phyloP scores from a whole-genome alignment of 208 protist genomes.

The Trypanosoma brucei region DNA sequence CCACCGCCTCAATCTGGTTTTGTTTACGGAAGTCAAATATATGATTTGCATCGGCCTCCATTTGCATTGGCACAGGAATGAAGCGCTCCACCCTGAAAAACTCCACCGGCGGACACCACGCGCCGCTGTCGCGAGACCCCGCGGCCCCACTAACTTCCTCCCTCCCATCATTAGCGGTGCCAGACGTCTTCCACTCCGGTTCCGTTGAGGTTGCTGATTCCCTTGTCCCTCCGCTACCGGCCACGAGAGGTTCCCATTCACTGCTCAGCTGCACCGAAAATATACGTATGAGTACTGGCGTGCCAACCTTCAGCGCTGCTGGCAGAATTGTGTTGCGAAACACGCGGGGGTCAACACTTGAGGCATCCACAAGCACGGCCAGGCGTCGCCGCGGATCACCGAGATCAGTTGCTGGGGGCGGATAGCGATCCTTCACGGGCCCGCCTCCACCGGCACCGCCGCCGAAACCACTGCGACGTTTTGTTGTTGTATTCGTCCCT shows the following conservation, averaged over 20 bases:
- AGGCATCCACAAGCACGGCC: slow-evolving; percentile 72
- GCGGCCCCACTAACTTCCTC: not conserved
- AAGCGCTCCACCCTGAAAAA: slow-evolving; percentile 85
- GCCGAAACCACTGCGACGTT: not conserved
- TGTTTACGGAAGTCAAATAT: slow-evolving; percentile 63
- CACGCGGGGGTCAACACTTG: slow-evolving; percentile 36
- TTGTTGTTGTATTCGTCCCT: not conserved
- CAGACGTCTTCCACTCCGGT: not conserved
- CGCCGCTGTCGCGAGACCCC: not conserved
- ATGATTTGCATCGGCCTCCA: slow-evolving; percentile 82
- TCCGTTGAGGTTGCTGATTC: slow-evolving; percentile 6
- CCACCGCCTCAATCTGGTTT: slow-evolving; percentile 80
- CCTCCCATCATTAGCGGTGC: slow-evolving; percentile 1
- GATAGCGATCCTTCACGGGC: slow-evolving; percentile 75
- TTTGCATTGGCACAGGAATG: slow-evolving; percentile 85
- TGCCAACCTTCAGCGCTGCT: slow-evolving; percentile 58
- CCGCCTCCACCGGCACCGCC: slow-evolving; percentile 12
- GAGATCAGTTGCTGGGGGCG: slow-evolving; percentile 50
- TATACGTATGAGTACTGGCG: slow-evolving; percentile 73
- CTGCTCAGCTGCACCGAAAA: slow-evolving; percentile 67
- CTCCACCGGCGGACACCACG: slow-evolving; percentile 29
- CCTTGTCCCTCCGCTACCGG: slow-evolving; percentile 9
- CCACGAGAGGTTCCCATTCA: slow-evolving; percentile 59
- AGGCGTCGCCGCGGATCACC: slow-evolving; percentile 69
- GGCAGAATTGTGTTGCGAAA: slow-evolving; percentile 60